Percentiles rank a stretch among this genome's conserved stretches.
phyloP scores from a whole-genome alignment of 257 asterid species.

The Solanum ossicruentum region DNA sequence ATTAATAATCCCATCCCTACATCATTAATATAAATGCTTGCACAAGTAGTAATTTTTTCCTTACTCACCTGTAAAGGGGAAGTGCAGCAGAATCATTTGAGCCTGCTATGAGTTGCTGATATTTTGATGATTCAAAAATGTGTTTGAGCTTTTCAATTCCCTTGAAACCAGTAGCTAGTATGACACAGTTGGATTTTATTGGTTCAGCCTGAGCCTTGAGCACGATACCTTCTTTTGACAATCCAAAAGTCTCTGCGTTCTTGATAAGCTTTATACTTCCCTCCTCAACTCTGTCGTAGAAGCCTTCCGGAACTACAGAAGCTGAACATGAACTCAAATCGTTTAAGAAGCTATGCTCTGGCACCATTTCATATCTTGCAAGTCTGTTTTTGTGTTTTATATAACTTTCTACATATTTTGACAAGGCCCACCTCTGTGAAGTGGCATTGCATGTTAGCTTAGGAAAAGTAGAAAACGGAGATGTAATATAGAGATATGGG shows the following conservation, averaged over 20 bases:
- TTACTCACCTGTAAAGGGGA: conserved; percentile 27
- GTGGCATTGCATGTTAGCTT: too few relatives aligned
- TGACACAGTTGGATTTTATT: conserved; percentile 20
- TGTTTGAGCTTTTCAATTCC: conserved; percentile 28
- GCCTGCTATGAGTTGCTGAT: conserved; percentile 12
- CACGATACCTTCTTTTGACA: conserved; percentile 24
- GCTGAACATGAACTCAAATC: conserved; percentile 17
- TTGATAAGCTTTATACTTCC: conserved; percentile 31
- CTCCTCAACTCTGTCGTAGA: conserved; percentile 31
- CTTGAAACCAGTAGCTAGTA: conserved; percentile 36
- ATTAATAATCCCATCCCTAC: too few relatives aligned
- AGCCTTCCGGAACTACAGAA: conserved; percentile 27
- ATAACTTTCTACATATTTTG: conserved; percentile 21
- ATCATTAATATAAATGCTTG: too few relatives aligned
- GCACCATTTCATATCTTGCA: conserved; percentile 23
- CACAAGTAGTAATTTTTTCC: too few relatives aligned
- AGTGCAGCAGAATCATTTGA: conserved; percentile 2
- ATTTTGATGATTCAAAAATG: conserved; percentile 10
- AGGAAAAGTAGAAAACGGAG: too few relatives aligned
- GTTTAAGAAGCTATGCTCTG: conserved; percentile 26
- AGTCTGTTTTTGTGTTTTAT: conserved; percentile 17
- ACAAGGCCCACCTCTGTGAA: conserved; percentile 28
- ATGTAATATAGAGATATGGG: too few relatives aligned
- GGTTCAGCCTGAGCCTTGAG: conserved; percentile 10
- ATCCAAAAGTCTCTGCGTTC: conserved; percentile 13